These are phyloP conservation scores for Ceratocystis albifundus DNA, from an alignment of 2,329 filamentous ascomycete species.

Conservation along the genomic window DNA sequence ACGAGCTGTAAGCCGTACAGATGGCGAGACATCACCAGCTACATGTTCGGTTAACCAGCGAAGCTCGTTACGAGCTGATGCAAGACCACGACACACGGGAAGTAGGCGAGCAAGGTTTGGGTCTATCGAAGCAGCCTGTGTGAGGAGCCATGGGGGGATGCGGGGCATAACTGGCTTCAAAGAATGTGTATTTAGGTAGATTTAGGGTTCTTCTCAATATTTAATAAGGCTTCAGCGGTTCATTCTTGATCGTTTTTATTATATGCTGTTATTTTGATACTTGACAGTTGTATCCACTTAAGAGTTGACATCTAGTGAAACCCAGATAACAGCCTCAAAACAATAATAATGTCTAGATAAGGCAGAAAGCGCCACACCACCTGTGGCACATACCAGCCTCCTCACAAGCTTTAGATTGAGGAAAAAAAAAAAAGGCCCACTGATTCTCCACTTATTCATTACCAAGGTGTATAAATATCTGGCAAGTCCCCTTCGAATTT, in stretches of 20 bases:
- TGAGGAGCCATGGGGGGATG: conserved; percentile 46
- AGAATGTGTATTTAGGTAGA: background rate
- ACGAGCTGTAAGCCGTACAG: conserved; percentile 11
- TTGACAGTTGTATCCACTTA: background rate
- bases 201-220: no score
- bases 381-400: conserved; percentile 10
- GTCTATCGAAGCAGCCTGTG: conserved; percentile 42
- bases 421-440: conserved; percentile 9
- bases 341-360: background rate
- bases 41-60: conserved; percentile 60
- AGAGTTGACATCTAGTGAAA: background rate
- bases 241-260: no score
- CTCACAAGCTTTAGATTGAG: background rate
- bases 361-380: background rate
- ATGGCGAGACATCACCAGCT: conserved; percentile 27
- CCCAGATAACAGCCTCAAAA: background rate
- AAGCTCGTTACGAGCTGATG: conserved; percentile 56
- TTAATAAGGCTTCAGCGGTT: no score
- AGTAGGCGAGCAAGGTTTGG: conserved; percentile 50
- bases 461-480: conserved; percentile 20
- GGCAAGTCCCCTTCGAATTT: background rate
- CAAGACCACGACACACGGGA: conserved; percentile 49
- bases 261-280: background rate
- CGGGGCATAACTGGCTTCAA: conserved; percentile 43
- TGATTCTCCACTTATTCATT: background rate